Evolutionary conservation across 2,329 filamentous ascomycete species (phyloP).

Genomic region (Fusarium hainanense): DNA sequence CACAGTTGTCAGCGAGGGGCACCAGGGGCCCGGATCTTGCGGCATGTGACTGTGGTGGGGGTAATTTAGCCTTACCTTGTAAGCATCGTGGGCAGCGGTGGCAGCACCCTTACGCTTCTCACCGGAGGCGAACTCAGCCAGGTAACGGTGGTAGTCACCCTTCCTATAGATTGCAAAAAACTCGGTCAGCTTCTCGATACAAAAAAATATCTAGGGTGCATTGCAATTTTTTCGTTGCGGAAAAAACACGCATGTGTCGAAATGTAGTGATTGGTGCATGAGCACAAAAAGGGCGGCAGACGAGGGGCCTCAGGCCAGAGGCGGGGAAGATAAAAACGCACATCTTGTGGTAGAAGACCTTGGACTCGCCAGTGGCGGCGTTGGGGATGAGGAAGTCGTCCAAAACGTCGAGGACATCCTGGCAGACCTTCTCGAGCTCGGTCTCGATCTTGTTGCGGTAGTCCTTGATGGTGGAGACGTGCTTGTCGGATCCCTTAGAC

Average conservation of each 20-base stretch:
- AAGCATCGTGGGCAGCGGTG: constrained; percentile 89
- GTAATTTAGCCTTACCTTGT: constrained; percentile 77
- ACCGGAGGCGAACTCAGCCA: constrained; percentile 91
- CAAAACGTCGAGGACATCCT: constrained; percentile 95
- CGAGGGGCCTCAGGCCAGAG: constrained; percentile 36
- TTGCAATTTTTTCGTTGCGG: neutral
- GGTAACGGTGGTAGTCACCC: constrained; percentile 94
- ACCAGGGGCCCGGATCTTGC: constrained; percentile 42
- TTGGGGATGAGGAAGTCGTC: constrained; percentile 95
- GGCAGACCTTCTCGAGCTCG: constrained; percentile 97
- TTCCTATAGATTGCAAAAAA: constrained; percentile 69
- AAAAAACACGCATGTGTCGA: constrained; percentile 16
- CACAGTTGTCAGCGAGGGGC: constrained; percentile 77
- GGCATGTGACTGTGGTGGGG: constrained; percentile 43
- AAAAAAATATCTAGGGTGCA: constrained; percentile 1
- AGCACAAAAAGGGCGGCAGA: constrained; percentile 28
- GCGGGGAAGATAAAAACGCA: constrained; percentile 62
- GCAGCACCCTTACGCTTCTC: constrained; percentile 92
- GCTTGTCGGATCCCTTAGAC: constrained; percentile 96
- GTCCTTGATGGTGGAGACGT: constrained; percentile 92
- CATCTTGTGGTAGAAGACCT: constrained; percentile 99
- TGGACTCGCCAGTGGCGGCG: constrained; percentile 96
- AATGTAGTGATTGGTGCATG: constrained; percentile 21
- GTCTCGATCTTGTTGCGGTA: constrained; percentile 99
- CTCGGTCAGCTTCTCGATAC: constrained; percentile 22